Base-by-base conservation (phyloP, 495 filamentous ascomycete genomes). In the Evansstolkia leycettana region DNA sequence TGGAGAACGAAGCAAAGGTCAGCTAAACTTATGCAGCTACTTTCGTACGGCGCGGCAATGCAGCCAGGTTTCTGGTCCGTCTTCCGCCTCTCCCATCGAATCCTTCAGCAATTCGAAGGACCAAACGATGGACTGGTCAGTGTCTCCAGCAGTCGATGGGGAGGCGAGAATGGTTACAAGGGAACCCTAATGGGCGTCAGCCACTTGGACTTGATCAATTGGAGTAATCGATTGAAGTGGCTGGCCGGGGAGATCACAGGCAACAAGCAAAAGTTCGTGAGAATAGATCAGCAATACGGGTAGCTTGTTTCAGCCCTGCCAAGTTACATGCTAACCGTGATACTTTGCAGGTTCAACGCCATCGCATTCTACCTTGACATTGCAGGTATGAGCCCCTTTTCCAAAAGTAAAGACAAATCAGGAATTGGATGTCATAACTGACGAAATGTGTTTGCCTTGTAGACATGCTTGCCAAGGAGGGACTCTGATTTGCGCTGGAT, bases 331-430 rank as follows among this genome's bases (percentile, higher is more conserved):
- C 13, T 33, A 3, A 19, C 14, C 17, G 6, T 11, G 9, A 6
- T 33, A 33, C 25, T 7, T 35, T 2, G n/a, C 41, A 92, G 83
- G 19, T 94, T 96, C 62, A 96, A 96, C 49, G 89, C 88, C 3
- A 79, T 95, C 45, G 88, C 89, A 0, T 94, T 96, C 48, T 96
- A 96, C 50, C 73, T 94, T 18, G 82, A 81, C 46, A 90, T 95
- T 54, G 78, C 79, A 36, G 78, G 78, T 80, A 64, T 47, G 70
- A 31, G 31, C 10, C 8, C 17, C 20, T 23, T 9, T 23, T 9
- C 9, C 9, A 5, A 9, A 23, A 23, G 5, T 23, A 9, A 23
- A 23, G 5, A 23, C 4, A 9, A 9, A 23, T 23, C 20, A 5
- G 9, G 9, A 23, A 23, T 23, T 4, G 29, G 0, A 17, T 6